phyloP scores from a whole-genome alignment of 2,329 filamentous ascomycete species.

The Alternaria novae-zelandiae region DNA sequence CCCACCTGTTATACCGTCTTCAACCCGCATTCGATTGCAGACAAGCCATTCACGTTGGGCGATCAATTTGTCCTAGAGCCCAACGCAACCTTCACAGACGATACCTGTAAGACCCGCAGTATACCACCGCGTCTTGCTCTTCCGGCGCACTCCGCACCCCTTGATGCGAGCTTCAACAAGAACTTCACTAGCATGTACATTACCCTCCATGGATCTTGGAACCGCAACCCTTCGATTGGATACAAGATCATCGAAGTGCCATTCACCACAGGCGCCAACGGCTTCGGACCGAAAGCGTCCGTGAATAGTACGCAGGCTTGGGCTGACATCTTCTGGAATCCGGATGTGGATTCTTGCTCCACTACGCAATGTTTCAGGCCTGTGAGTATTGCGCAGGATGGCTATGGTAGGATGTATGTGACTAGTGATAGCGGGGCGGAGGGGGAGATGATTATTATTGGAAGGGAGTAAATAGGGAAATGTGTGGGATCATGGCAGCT shows the following conservation, averaged over 20 bases:
- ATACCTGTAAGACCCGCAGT: slow-evolving; percentile 28
- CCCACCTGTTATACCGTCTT: slow-evolving; percentile 71
- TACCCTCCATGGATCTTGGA: slow-evolving; percentile 41
- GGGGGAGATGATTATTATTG: slow-evolving; percentile 36
- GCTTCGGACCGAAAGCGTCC: slow-evolving; percentile 17
- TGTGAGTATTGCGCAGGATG: slow-evolving; percentile 34
- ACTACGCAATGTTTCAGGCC: slow-evolving; percentile 40
- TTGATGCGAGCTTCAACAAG: slow-evolving; percentile 34
- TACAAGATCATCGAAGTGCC: slow-evolving; percentile 36
- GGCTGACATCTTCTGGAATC: slow-evolving; percentile 34
- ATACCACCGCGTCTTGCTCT: slow-evolving; percentile 26
- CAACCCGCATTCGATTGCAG: slow-evolving; percentile 41
- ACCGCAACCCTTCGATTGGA: slow-evolving; percentile 26
- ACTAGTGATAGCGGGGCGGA: slow-evolving; percentile 38
- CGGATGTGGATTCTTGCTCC: slow-evolving; percentile 30
- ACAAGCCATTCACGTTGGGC: slow-evolving; percentile 27
- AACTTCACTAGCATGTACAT: slow-evolving; percentile 34
- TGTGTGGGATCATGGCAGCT: neutral
- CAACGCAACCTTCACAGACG: slow-evolving; percentile 35
- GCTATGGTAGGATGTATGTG: slow-evolving; percentile 35
- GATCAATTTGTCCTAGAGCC: slow-evolving; percentile 42
- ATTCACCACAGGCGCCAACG: slow-evolving; percentile 14
- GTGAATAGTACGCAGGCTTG: slow-evolving; percentile 21
- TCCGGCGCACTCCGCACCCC: slow-evolving; percentile 35
- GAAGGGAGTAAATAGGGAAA: slow-evolving; percentile 17